A percentile compares a stretch with the other conserved stretches of the same genome.
These are phyloP conservation scores for Agastache rugosa DNA, from an alignment of 257 asterid species.

Conservation along the genomic window DNA sequence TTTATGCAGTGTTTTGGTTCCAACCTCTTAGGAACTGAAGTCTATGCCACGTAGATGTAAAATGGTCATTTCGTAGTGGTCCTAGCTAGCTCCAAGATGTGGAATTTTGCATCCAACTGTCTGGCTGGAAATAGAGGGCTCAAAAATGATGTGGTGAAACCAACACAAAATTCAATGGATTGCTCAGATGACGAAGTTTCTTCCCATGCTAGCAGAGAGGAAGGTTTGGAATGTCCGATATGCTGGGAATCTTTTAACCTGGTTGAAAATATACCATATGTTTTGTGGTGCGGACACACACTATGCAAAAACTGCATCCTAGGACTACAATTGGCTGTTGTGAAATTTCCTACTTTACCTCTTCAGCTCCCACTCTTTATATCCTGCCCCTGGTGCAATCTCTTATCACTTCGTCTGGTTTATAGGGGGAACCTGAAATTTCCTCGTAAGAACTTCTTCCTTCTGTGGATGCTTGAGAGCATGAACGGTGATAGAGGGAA, in stretches of 20 bases:
- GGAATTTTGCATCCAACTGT: conserved; percentile 81
- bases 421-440: conserved; percentile 77
- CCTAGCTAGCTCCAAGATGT: conserved; percentile 50
- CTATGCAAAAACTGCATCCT: conserved; percentile 94
- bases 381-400: conserved; percentile 96
- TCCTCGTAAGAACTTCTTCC: conserved; percentile 94
- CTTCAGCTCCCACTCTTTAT: conserved; percentile 90
- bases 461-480: conserved; percentile 97
- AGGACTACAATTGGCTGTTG: conserved; percentile 89
- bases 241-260: conserved; percentile 97
- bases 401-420: conserved; percentile 76
- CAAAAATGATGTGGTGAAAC: conserved; percentile 54
- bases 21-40: conserved; percentile 32
- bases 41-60: conserved; percentile 31
- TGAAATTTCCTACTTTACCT: conserved; percentile 75
- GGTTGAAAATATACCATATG: conserved; percentile 89
- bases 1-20: conserved; percentile 26
- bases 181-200: conserved; percentile 80
- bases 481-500: conserved; percentile 86
- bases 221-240: conserved; percentile 90
- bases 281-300: conserved; percentile 97
- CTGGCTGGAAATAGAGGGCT: conserved; percentile 61
- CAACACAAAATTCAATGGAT: conserved; percentile 52
- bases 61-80: conserved; percentile 35
- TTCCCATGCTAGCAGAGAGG: conserved; percentile 67